Evolutionary conservation across 1,139 yeast species (phyloP).

Genomic region (Saccharomyces hybrid): DNA sequence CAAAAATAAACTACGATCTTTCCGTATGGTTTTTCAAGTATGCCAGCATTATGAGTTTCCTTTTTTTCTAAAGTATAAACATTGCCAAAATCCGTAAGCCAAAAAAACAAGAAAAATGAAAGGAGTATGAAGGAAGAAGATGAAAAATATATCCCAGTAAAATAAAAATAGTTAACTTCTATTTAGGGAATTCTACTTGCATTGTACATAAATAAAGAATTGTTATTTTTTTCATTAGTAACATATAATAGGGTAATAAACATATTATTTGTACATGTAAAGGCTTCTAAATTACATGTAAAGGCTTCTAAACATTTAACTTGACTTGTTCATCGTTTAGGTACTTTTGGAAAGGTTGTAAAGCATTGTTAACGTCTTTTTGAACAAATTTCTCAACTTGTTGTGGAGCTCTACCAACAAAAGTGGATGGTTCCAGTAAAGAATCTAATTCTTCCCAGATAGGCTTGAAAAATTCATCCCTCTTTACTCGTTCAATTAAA

Average conservation of each 20-base stretch:
- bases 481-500: slow-evolving; percentile 78
- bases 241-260: background rate
- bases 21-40: background rate
- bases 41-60: background rate
- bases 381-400: slow-evolving; percentile 91
- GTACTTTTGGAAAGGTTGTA: slow-evolving; percentile 55
- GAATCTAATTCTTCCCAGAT: slow-evolving; percentile 75
- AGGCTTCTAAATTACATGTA: slow-evolving; percentile 28
- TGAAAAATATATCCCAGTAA: background rate
- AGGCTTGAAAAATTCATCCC: slow-evolving; percentile 79
- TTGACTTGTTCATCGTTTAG: slow-evolving; percentile 61
- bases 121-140: background rate
- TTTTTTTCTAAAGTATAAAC: background rate
- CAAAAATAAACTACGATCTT: background rate
- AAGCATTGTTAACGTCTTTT: slow-evolving; percentile 76
- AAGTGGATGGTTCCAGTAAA: slow-evolving; percentile 84
- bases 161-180: background rate
- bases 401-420: slow-evolving; percentile 97
- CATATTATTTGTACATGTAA: background rate
- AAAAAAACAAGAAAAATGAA: background rate
- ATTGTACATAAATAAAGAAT: background rate
- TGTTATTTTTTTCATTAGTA: background rate
- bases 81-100: background rate
- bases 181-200: background rate
- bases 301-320: slow-evolving; percentile 40